These are phyloP conservation scores for Trichothecium roseum DNA, from an alignment of 2,329 filamentous ascomycete species.

Conservation along the genomic window DNA sequence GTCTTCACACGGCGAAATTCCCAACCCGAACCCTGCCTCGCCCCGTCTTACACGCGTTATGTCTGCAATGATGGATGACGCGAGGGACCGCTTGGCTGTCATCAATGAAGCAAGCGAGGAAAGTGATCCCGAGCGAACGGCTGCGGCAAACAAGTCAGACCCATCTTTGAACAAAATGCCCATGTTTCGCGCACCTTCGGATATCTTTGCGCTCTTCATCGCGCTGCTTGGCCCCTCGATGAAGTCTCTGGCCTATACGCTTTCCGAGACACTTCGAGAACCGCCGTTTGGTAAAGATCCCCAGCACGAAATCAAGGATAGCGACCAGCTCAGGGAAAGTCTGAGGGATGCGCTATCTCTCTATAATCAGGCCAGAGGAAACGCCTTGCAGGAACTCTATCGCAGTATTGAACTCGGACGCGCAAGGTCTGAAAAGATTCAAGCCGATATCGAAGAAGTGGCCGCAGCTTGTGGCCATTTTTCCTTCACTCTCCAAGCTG, in stretches of 20 bases:
- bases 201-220: constrained; percentile 91
- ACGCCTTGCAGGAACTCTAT: constrained; percentile 73
- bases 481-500: constrained; percentile 80
- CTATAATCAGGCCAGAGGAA: constrained; percentile 65
- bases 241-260: constrained; percentile 87
- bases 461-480: constrained; percentile 97
- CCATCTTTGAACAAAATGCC: constrained; percentile 17
- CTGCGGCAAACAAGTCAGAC: constrained; percentile 16
- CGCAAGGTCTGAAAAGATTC: constrained; percentile 59
- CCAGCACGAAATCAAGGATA: constrained; percentile 59
- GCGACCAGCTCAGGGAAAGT: constrained; percentile 71
- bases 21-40: constrained; percentile 6
- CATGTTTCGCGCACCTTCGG: constrained; percentile 52
- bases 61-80: constrained; percentile 25
- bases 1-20: not conserved
- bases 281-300: constrained; percentile 67
- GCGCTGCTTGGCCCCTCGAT: constrained; percentile 82
- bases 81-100: constrained; percentile 41
- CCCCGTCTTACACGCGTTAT: constrained; percentile 15
- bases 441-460: constrained; percentile 94
- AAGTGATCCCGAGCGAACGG: constrained; percentile 30
- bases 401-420: constrained; percentile 63
- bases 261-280: constrained; percentile 81
- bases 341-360: constrained; percentile 70
- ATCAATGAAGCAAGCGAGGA: constrained; percentile 57